Evolutionary conservation across 139 green algal species (phyloP).

Genomic region (Picochlorum sp.): DNA sequence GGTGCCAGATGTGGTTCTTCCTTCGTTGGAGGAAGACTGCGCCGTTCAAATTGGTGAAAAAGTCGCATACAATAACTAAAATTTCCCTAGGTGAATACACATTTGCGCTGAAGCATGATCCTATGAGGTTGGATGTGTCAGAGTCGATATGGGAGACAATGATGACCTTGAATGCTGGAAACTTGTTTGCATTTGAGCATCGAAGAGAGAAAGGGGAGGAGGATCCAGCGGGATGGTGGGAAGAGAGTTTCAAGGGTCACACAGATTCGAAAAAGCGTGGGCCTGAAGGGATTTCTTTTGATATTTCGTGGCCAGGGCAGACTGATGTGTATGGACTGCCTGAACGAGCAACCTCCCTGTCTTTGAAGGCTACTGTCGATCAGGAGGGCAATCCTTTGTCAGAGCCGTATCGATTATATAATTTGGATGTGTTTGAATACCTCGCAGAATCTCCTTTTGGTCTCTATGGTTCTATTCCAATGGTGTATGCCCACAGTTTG

Average conservation of each 20-base stretch:
- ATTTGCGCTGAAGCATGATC: constrained; percentile 48
- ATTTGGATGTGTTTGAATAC: constrained; percentile 99
- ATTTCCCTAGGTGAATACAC: constrained; percentile 10
- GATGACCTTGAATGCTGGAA: constrained; percentile 63
- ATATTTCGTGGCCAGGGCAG: constrained; percentile 72
- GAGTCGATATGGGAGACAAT: constrained; percentile 18
- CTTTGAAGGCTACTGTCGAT: constrained; percentile 55
- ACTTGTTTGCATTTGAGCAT: constrained; percentile 85
- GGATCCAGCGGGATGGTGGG: constrained; percentile 75
- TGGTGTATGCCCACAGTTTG: constrained; percentile 73
- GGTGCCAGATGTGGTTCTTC: constrained; percentile 63
- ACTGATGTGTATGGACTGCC: constrained; percentile 91
- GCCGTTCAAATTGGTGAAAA: constrained; percentile 20
- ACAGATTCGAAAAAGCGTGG: constrained; percentile 78
- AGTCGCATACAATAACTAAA: constrained; percentile 18
- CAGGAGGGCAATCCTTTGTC: constrained; percentile 21
- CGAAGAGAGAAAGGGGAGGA: constrained; percentile 55
- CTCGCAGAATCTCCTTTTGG: constrained; percentile 80
- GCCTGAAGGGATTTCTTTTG: constrained; percentile 82
- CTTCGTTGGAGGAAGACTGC: constrained; percentile 24
- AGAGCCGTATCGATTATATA: constrained; percentile 98
- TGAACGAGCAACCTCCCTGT: constrained; percentile 71
- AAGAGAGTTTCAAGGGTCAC: constrained; percentile 85
- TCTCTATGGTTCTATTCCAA: constrained; percentile 93
- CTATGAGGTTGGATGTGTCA: constrained; percentile 50